These are phyloP conservation scores for Chytriomyces sp. DNA, from an alignment of 192 early-diverging fungal species.

Conservation along the genomic window DNA sequence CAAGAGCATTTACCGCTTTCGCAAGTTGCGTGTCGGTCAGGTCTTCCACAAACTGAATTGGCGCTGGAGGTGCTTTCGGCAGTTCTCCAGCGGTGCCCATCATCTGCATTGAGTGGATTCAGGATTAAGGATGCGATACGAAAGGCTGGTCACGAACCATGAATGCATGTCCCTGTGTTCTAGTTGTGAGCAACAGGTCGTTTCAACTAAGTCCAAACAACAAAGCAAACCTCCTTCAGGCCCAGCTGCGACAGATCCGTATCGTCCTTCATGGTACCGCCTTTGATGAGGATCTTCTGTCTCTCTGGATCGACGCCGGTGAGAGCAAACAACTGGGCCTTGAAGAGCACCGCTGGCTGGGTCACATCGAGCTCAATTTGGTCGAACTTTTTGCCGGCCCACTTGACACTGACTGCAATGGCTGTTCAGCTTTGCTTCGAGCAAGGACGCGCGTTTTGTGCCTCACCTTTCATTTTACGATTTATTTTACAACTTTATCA, in stretches of 20 bases:
- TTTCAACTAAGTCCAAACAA: too few relatives aligned
- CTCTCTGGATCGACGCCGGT: conserved; percentile 90
- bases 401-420: conserved; percentile 80
- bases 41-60: conserved; percentile 85
- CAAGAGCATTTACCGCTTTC: conserved; percentile 66
- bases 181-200: too few relatives aligned
- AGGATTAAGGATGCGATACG: too few relatives aligned
- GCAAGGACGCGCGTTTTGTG: not conserved
- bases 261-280: conserved; percentile 81
- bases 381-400: conserved; percentile 87
- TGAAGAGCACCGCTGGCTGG: conserved; percentile 80
- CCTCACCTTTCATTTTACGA: conserved; percentile 1
- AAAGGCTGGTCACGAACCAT: too few relatives aligned
- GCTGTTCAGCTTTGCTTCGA: not conserved
- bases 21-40: conserved; percentile 88
- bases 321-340: conserved; percentile 85
- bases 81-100: conserved; percentile 95
- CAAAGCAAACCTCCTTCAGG: not conserved
- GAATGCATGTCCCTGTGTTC: too few relatives aligned
- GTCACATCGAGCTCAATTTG: conserved; percentile 74
- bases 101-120: conserved; percentile 61
- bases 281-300: conserved; percentile 94
- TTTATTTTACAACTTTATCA: not conserved
- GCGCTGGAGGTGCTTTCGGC: conserved; percentile 77
- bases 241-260: conserved; percentile 23